phyloP scores from a whole-genome alignment of 2,329 filamentous ascomycete species.

The Seiridium unicorne region DNA sequence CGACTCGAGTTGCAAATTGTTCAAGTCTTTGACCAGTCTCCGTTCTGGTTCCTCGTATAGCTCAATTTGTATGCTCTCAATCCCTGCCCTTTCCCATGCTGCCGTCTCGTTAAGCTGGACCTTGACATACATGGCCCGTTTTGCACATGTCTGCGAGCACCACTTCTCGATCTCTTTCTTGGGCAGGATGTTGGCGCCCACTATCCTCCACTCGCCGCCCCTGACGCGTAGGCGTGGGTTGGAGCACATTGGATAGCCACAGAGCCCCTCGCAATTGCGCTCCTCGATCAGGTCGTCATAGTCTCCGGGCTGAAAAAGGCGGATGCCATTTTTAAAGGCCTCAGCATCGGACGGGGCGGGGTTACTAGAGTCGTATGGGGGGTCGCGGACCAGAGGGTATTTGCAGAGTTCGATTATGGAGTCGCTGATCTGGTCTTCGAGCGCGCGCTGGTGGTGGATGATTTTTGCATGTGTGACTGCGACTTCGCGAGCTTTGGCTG shows the following conservation, averaged over 20 bases:
- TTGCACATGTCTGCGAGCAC: constrained; percentile 80
- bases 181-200: constrained; percentile 67
- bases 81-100: constrained; percentile 75
- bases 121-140: constrained; percentile 78
- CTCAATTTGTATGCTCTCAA: constrained; percentile 55
- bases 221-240: constrained; percentile 57
- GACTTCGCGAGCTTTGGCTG: constrained; percentile 52
- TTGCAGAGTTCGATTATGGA: constrained; percentile 70
- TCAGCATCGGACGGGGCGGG: constrained; percentile 57
- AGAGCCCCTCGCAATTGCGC: constrained; percentile 78
- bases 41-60: constrained; percentile 61
- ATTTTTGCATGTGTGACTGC: constrained; percentile 80
- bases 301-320: constrained; percentile 79
- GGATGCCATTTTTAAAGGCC: constrained; percentile 65
- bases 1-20: constrained; percentile 42
- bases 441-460: constrained; percentile 78
- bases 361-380: constrained; percentile 19
- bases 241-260: constrained; percentile 81
- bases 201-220: constrained; percentile 66
- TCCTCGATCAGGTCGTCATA: constrained; percentile 88
- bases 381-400: constrained; percentile 39
- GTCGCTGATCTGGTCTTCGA: constrained; percentile 72
- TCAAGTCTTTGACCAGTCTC: constrained; percentile 14
- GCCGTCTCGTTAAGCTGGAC: constrained; percentile 85
- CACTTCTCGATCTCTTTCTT: constrained; percentile 77